Percentiles rank a stretch among this genome's conserved stretches.
Conservation (phyloP, 1,139 yeast genomes). For the Starmera stellimalicola region DNA sequence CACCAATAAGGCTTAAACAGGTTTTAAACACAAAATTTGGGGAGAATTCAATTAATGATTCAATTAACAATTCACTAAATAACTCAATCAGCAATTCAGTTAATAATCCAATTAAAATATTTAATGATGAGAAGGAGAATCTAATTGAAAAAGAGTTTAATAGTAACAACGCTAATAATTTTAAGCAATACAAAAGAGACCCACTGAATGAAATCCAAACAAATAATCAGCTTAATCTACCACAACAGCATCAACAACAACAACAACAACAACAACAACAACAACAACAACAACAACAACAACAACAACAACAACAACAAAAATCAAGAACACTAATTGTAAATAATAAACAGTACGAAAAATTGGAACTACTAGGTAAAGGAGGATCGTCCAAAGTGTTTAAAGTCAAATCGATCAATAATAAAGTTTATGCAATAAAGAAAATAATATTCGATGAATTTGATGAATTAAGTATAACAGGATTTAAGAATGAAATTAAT, state of each 20-base stretch:
- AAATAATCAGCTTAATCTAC: constrained; percentile 1
- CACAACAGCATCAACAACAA: constrained; percentile 4
- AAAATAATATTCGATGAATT: constrained; percentile 75
- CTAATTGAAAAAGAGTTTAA: not conserved
- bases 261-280: constrained; percentile 4
- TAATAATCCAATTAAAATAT: constrained; percentile 8
- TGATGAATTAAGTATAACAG: constrained; percentile 62
- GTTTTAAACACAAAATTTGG: constrained; percentile 14
- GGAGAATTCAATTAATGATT: constrained; percentile 2
- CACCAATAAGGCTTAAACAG: constrained; percentile 15
- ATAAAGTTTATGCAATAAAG: constrained; percentile 68
- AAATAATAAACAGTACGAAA: constrained; percentile 61
- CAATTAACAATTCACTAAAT: constrained; percentile 5
- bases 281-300: constrained; percentile 12
- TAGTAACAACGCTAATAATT: not conserved
- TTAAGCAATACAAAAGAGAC: constrained; percentile 4
- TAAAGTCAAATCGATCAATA: constrained; percentile 54
- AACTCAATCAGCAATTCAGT: not conserved
- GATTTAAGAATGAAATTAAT: constrained; percentile 87
- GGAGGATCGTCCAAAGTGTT: constrained; percentile 95
- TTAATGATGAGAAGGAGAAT: constrained; percentile 12
- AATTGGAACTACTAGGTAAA: constrained; percentile 71
- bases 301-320: constrained; percentile 14
- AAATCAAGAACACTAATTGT: constrained; percentile 24
- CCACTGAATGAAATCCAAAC: not conserved